Evolutionary conservation across 805 yeast genomes (phyloP).

Genomic region (Lipomyces kockii): DNA sequence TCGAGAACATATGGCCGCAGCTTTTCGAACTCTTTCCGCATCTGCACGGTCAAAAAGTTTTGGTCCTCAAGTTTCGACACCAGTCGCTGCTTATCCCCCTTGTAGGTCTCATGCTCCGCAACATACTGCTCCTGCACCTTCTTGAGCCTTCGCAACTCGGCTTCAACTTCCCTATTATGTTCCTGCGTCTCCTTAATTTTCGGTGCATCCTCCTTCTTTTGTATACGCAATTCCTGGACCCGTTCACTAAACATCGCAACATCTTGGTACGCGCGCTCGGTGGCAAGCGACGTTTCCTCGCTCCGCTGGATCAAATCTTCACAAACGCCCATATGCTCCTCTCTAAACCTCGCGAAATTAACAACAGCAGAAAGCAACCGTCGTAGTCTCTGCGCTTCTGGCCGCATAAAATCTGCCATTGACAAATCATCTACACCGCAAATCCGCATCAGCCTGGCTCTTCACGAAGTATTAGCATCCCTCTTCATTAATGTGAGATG

Average conservation of each 20-base stretch:
- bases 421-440: conserved; percentile 82
- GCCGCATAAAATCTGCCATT: conserved; percentile 72
- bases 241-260: conserved; percentile 20
- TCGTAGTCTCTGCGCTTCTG: conserved; percentile 69
- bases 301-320: conserved; percentile 60
- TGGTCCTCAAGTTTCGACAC: conserved; percentile 65
- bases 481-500: not conserved
- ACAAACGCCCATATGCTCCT: conserved; percentile 71
- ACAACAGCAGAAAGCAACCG: conserved; percentile 80
- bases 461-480: not conserved
- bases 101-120: conserved; percentile 65
- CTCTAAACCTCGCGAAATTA: conserved; percentile 83
- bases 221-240: conserved; percentile 28
- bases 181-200: conserved; percentile 49
- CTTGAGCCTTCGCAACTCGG: conserved; percentile 64
- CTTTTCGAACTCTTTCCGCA: conserved; percentile 62
- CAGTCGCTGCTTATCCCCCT: conserved; percentile 61
- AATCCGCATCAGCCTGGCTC: conserved; percentile 34
- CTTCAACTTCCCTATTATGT: conserved; percentile 62
- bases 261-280: conserved; percentile 29
- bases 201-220: conserved; percentile 39
- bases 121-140: conserved; percentile 65
- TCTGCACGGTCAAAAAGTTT: conserved; percentile 59
- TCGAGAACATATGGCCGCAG: conserved; percentile 64
- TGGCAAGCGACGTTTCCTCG: conserved; percentile 35